A percentile compares a stretch with the other conserved stretches of the same genome.
Conservation (phyloP, 768 basidiomycete species). For the Hydnomerulius pinastri region DNA sequence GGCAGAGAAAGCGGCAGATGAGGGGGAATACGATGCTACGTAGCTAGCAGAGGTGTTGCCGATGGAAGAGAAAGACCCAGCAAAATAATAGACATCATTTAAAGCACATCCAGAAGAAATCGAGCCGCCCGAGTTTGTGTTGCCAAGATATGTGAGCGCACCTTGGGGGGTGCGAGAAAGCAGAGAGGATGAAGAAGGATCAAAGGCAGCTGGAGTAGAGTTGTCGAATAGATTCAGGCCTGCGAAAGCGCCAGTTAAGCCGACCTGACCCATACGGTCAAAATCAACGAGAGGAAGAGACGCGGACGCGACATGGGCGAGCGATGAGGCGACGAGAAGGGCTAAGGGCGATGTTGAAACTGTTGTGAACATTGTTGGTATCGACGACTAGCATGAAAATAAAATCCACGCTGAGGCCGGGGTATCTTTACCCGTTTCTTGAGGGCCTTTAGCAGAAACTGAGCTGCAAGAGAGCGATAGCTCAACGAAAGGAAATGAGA, state of each 20-base stretch:
- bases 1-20: constrained; percentile 56
- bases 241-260: constrained; percentile 83
- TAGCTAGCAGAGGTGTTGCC: constrained; percentile 61
- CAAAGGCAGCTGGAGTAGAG: constrained; percentile 56
- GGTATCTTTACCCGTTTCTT: constrained; percentile 11
- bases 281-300: constrained; percentile 65
- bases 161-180: constrained; percentile 68
- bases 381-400: constrained; percentile 3
- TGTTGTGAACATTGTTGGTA: constrained; percentile 7
- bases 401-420: constrained; percentile 3
- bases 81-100: constrained; percentile 71
- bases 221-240: constrained; percentile 79
- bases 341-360: constrained; percentile 24
- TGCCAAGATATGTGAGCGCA: constrained; percentile 66
- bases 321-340: constrained; percentile 19
- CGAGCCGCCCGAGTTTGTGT: constrained; percentile 77
- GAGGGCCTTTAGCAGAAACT: constrained; percentile 4
- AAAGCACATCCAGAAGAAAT: constrained; percentile 76
- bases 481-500: not conserved
- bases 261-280: constrained; percentile 88
- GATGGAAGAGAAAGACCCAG: constrained; percentile 81
- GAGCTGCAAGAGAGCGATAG: not conserved
- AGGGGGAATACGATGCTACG: constrained; percentile 72
- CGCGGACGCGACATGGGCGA: constrained; percentile 30
- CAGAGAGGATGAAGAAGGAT: constrained; percentile 72